These are phyloP conservation scores for Fusarium miscanthi DNA, from an alignment of 2,329 filamentous ascomycete species.

Conservation along the genomic window DNA sequence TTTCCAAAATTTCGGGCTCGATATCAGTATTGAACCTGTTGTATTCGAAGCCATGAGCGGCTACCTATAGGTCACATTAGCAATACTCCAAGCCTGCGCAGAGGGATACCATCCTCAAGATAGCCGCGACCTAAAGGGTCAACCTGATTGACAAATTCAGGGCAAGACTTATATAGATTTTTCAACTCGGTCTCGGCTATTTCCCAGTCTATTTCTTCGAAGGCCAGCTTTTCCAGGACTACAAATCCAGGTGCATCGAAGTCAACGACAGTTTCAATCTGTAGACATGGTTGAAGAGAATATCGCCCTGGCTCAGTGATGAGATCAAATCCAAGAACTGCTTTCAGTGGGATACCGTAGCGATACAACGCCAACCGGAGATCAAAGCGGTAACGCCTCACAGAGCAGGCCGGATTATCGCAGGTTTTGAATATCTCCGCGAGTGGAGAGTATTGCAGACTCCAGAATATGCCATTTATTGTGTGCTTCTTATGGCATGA, in stretches of 20 bases:
- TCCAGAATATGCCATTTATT: conserved; percentile 4
- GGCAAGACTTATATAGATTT: not conserved
- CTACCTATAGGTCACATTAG: not conserved
- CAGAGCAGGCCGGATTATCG: not conserved
- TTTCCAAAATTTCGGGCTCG: too few relatives aligned
- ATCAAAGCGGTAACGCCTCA: not conserved
- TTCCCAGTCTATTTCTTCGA: fast-evolving
- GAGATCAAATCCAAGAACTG: not conserved
- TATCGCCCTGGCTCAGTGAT: not conserved
- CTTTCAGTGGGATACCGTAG: not conserved
- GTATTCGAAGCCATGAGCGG: too few relatives aligned
- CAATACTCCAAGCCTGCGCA: not conserved
- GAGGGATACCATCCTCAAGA: not conserved
- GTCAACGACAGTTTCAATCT: not conserved
- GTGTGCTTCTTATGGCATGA: not conserved
- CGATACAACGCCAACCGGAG: not conserved
- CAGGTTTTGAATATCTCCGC: not conserved
- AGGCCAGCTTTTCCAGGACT: not conserved
- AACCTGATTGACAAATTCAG: conserved; percentile 4
- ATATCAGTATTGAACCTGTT: too few relatives aligned
- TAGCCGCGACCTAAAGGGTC: not conserved
- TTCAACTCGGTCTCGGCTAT: not conserved
- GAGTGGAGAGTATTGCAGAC: conserved; percentile 3
- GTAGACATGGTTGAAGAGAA: not conserved
- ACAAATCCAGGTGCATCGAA: not conserved